These are phyloP conservation scores for Theileria luwenshuni DNA, from an alignment of 169 alveolate genomes.

Conservation along the genomic window DNA sequence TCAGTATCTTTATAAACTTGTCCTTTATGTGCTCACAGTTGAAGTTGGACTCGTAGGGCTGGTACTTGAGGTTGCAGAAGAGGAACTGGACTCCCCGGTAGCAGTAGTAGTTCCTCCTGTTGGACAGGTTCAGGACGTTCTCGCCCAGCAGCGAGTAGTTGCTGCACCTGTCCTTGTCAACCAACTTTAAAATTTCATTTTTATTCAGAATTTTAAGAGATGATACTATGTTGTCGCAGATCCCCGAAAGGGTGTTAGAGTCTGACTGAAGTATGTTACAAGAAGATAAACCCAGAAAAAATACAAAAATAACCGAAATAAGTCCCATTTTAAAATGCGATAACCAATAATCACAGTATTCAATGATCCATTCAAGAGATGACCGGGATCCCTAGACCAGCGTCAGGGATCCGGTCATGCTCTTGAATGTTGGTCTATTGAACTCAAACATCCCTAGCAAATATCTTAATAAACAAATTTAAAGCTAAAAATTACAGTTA, in stretches of 20 bases:
- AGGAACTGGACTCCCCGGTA: conserved; percentile 44
- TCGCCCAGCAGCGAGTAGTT: conserved; percentile 61
- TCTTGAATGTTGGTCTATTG: too few relatives aligned
- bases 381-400: too few relatives aligned
- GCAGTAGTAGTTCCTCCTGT: conserved; percentile 44
- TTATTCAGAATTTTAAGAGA: conserved; percentile 36
- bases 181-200: conserved; percentile 36
- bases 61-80: conserved; percentile 48
- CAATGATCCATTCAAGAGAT: too few relatives aligned
- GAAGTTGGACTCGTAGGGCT: conserved; percentile 27
- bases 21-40: conserved; percentile 65
- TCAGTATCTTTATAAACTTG: conserved; percentile 49
- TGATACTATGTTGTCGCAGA: conserved; percentile 44
- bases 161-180: conserved; percentile 37
- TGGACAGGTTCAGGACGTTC: conserved; percentile 31
- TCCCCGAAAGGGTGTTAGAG: conserved; percentile 42
- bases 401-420: too few relatives aligned
- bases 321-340: conserved; percentile 10
- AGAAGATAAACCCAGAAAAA: conserved; percentile 1
- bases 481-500: conserved; percentile 2
- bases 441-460: too few relatives aligned
- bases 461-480: conserved; percentile 9
- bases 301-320: neutral
- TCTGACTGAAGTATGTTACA: conserved; percentile 46
- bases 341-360: too few relatives aligned